phyloP scores from a whole-genome alignment of 441 rosid species.

The Omphalea diandra region DNA sequence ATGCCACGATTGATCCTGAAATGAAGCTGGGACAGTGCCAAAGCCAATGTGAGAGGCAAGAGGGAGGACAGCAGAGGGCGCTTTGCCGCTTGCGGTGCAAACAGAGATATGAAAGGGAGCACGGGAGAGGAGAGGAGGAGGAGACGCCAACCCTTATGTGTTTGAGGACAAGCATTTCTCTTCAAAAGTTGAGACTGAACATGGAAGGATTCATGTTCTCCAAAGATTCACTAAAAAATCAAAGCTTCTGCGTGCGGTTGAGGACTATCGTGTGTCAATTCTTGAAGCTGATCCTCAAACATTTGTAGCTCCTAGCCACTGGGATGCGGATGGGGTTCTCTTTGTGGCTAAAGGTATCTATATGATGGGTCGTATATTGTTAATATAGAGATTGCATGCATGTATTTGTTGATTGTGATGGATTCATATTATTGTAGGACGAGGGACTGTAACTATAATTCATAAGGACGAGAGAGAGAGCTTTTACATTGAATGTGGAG shows the following conservation, averaged over 20 bases:
- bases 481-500: constrained; percentile 40
- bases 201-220: constrained; percentile 38
- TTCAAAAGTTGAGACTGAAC: constrained; percentile 21
- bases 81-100: constrained; percentile 34
- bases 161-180: constrained; percentile 36
- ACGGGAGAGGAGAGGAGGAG: background rate
- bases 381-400: background rate
- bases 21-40: constrained; percentile 32
- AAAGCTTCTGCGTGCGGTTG: constrained; percentile 40
- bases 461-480: constrained; percentile 31
- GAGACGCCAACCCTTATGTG: constrained; percentile 42
- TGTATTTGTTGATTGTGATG: background rate
- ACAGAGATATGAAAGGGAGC: constrained; percentile 19
- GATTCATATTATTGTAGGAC: constrained; percentile 29
- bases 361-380: too few species aligned
- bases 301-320: constrained; percentile 37
- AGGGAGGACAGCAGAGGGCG: constrained; percentile 28
- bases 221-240: constrained; percentile 42
- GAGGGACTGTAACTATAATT: constrained; percentile 35
- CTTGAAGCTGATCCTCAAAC: constrained; percentile 41
- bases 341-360: constrained; percentile 43
- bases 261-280: constrained; percentile 35
- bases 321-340: constrained; percentile 43
- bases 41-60: constrained; percentile 27
- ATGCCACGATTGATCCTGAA: constrained; percentile 2